These are phyloP conservation scores for Elongisporangium undulatum DNA, from an alignment of 352 stramenopile species.

Conservation along the genomic window DNA sequence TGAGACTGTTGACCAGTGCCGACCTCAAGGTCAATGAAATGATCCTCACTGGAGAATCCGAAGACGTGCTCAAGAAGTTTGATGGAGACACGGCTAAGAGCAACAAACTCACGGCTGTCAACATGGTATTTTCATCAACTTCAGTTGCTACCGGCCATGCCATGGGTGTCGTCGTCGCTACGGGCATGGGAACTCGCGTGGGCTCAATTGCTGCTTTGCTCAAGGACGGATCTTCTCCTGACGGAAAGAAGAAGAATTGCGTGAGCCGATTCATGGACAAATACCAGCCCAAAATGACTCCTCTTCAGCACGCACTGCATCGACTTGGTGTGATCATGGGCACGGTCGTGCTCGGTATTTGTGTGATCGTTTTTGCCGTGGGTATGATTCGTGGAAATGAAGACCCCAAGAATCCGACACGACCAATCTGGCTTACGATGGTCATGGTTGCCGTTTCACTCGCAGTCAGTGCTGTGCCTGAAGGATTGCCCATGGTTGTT, in stretches of 20 bases:
- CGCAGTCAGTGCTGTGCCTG: slow-evolving; percentile 61
- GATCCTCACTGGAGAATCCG: slow-evolving; percentile 91
- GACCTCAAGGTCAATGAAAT: slow-evolving; percentile 92
- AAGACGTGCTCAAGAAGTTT: slow-evolving; percentile 72
- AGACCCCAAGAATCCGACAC: slow-evolving; percentile 68
- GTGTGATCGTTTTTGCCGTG: slow-evolving; percentile 91
- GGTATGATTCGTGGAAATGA: slow-evolving; percentile 64
- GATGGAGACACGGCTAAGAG: slow-evolving; percentile 36
- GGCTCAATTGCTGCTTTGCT: slow-evolving; percentile 57
- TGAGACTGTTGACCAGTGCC: slow-evolving; percentile 82
- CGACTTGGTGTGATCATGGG: slow-evolving; percentile 91
- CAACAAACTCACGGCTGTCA: slow-evolving; percentile 57
- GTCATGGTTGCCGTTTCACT: slow-evolving; percentile 93
- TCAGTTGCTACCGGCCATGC: slow-evolving; percentile 63
- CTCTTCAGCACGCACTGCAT: slow-evolving; percentile 91
- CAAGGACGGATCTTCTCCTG: slow-evolving; percentile 18
- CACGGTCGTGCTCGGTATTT: slow-evolving; percentile 85
- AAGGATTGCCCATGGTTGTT: slow-evolving; percentile 75
- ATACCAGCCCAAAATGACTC: slow-evolving; percentile 79
- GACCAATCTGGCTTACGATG: slow-evolving; percentile 90
- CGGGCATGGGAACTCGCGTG: slow-evolving; percentile 58
- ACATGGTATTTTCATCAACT: slow-evolving; percentile 94
- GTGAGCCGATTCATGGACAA: slow-evolving; percentile 54
- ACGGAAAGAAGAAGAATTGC: slow-evolving; percentile 47
- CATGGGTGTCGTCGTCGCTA: slow-evolving; percentile 54